Percentiles rank a stretch among this genome's conserved stretches.
Conservation (phyloP, 257 asterid species). For the Coffea eugenioides region DNA sequence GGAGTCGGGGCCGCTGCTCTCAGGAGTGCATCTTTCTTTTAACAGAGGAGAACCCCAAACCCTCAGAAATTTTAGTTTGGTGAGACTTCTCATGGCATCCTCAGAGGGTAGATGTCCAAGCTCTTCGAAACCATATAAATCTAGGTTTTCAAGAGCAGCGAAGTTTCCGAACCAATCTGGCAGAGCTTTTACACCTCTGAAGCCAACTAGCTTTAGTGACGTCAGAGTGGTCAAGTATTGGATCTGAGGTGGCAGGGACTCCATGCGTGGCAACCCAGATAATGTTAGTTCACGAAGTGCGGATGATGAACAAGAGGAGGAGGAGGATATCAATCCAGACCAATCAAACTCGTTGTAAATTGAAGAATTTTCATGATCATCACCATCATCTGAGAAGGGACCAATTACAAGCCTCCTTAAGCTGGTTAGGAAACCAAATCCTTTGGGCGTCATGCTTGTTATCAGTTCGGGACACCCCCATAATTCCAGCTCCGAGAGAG, state of each 20-base stretch:
- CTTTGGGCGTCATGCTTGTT: background rate
- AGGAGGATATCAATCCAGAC: background rate
- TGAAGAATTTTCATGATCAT: background rate
- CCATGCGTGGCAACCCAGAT: background rate
- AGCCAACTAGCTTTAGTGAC: too few relatives aligned
- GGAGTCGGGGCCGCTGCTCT: too few relatives aligned
- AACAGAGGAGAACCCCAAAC: too few relatives aligned
- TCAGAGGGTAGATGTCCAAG: too few relatives aligned
- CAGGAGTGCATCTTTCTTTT: too few relatives aligned
- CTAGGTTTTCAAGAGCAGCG: too few relatives aligned
- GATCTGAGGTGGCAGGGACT: slow-evolving; percentile 14
- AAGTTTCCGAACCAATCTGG: too few relatives aligned
- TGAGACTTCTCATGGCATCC: too few relatives aligned
- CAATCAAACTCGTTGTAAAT: background rate
- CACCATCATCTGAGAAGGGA: slow-evolving; percentile 5
- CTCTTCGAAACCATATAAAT: too few relatives aligned
- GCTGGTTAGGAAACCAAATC: background rate
- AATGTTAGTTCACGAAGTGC: background rate
- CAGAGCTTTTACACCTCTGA: slow-evolving; percentile 7
- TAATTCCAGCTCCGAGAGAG: background rate
- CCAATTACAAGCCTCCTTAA: background rate
- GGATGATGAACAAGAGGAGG: background rate
- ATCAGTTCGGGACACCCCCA: slow-evolving; percentile 10
- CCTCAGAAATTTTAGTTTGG: too few relatives aligned
- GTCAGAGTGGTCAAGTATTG: slow-evolving; percentile 11